Evolutionary conservation across 306 rosid species (phyloP), one percentile per base, ranked within the genome.

Genomic region (Gastrolobium villosum): DNA sequence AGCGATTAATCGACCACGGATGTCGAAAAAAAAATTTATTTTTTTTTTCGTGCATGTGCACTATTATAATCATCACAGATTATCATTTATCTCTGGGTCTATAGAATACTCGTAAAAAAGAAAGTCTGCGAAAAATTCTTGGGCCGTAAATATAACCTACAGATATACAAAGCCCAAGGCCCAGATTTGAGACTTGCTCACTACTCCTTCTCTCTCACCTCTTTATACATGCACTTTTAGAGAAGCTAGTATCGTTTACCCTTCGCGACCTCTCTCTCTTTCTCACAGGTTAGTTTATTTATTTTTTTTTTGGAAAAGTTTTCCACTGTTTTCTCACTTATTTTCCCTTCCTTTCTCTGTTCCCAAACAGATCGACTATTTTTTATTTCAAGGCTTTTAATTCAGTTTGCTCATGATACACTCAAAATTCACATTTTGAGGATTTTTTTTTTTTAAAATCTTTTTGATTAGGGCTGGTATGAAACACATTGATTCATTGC

Each of bases 121-220:
- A 20, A 20, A 20, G 26, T 20, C 26, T 1, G 2, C 2, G 2
- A 9, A 44, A 44, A 44, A 2, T 2, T 7, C 6, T 41, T 41
- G 46, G 46, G 46, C 46, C 46, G 1, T 5, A 1, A 41, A 2
- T 5, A 41, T 2, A 41, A 41, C 0, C 7, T 5, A 6, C 45
- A 2, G 46, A 41, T 41, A 14, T 0, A 1, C n/a, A 46, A 5
- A 28, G 7, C 11, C 9, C 1, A 26, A 28, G 65, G 77, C 67
- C 77, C 43, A 56, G 6, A 13, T 41, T 28, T 30, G 2, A 56
- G 30, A 72, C 77, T 72, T 72, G 77, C 44, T 56, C 54, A 0
- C 77, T 72, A 72, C 77, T 72, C 77, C 67, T 71, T 36, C 75
- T 49, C 8, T 35, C 76, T 5, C 30, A 7, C 66, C 31, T 6